A percentile compares a stretch with the other conserved stretches of the same genome.
These are phyloP conservation scores for Xerocomus amazonicus DNA, from an alignment of 1,284 basidiomycete genomes.

Conservation along the genomic window DNA sequence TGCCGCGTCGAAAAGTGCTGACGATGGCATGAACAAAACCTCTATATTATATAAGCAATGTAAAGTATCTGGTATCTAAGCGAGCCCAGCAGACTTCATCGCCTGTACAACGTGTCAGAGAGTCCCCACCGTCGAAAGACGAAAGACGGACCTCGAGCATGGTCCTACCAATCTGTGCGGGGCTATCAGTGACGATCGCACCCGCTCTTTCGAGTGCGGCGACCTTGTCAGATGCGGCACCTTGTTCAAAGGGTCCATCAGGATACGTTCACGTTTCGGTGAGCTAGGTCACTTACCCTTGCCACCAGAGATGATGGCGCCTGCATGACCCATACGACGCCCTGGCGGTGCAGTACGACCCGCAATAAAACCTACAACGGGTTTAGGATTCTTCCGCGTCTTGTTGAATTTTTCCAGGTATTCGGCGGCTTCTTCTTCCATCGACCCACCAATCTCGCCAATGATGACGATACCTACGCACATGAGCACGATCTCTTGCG, in stretches of 20 bases:
- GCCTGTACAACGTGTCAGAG: slow-evolving; percentile 44
- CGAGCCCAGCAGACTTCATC: slow-evolving; percentile 82
- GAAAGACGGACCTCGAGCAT: slow-evolving; percentile 71
- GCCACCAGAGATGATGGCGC: slow-evolving; percentile 96
- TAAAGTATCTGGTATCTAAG: slow-evolving; percentile 40
- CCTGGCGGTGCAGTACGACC: slow-evolving; percentile 97
- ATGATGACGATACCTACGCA: slow-evolving; percentile 88
- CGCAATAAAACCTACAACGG: slow-evolving; percentile 97
- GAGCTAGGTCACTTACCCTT: slow-evolving; percentile 59
- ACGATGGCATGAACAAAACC: slow-evolving; percentile 39
- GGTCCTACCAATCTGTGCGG: slow-evolving; percentile 88
- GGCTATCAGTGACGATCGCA: slow-evolving; percentile 91
- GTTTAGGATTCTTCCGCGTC: slow-evolving; percentile 84
- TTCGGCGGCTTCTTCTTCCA: slow-evolving; percentile 99
- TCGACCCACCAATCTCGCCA: slow-evolving; percentile 97
- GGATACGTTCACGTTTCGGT: neutral
- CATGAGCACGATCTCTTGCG: slow-evolving; percentile 9
- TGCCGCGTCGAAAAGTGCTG: slow-evolving; percentile 58
- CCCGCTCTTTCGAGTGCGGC: slow-evolving; percentile 92
- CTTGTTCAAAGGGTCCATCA: slow-evolving; percentile 33
- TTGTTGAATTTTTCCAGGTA: slow-evolving; percentile 94
- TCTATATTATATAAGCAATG: slow-evolving; percentile 31
- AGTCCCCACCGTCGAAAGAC: neutral
- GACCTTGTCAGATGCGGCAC: slow-evolving; percentile 94
- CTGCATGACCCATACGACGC: slow-evolving; percentile 97